Evolutionary conservation across 176 grass and related monocot species (phyloP).

Genomic region (Musa schizocarpa): DNA sequence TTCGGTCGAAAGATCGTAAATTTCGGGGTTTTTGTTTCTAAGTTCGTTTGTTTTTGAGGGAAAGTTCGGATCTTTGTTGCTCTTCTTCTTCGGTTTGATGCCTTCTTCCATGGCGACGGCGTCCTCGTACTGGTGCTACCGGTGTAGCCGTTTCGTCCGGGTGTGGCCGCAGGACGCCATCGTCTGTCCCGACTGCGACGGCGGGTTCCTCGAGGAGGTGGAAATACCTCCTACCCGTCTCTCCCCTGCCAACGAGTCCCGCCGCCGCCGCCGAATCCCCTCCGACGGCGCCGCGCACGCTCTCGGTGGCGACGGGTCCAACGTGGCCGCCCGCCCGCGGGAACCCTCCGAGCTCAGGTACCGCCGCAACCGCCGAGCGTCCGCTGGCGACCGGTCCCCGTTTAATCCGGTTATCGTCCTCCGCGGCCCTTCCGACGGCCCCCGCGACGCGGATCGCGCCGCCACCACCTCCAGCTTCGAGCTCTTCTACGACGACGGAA

Average conservation of each 20-base stretch:
- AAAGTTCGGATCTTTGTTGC: not conserved
- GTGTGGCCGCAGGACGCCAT: constrained; percentile 26
- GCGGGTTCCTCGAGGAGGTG: constrained; percentile 96
- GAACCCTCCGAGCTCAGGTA: constrained; percentile 25
- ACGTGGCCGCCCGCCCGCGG: not conserved
- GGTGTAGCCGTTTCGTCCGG: constrained; percentile 78
- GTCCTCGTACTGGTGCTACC: constrained; percentile 90
- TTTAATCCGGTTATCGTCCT: constrained; percentile 95
- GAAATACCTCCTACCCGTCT: not conserved
- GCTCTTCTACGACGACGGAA: constrained; percentile 93
- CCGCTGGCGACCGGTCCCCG: constrained; percentile 37
- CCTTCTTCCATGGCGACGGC: constrained; percentile 14
- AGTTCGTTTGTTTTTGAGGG: not conserved
- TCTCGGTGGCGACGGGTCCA: not conserved
- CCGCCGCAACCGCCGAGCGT: constrained; percentile 31
- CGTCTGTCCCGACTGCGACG: constrained; percentile 65
- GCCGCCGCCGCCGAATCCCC: constrained; percentile 1
- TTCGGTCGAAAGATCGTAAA: not conserved
- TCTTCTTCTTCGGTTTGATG: not conserved
- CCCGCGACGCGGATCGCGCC: not conserved
- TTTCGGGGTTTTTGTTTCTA: not conserved
- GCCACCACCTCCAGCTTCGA: constrained; percentile 48
- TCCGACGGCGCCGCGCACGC: not conserved
- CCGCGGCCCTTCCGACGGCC: constrained; percentile 23
- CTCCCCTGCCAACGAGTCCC: not conserved